Base-by-base conservation (phyloP, 176 grass and related monocot genomes). In the Raddia distichophylla region DNA sequence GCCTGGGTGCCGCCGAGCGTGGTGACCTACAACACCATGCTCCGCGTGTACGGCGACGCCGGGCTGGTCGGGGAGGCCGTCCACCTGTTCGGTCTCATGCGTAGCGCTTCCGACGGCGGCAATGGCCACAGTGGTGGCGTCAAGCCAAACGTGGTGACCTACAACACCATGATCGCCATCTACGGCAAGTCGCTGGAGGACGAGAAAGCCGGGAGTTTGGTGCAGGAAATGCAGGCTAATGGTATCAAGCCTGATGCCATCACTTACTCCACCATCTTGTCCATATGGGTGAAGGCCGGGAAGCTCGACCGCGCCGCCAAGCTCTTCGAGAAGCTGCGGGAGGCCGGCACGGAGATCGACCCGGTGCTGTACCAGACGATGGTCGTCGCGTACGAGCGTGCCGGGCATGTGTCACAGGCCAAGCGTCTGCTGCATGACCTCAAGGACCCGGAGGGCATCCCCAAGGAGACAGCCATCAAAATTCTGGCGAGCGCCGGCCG, bases 291-390 rank as follows among this genome's bases (percentile, higher is more conserved):
- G 53, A 93, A 95, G 42, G 92, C 95, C 49, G 95, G 95, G 5
- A 98, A 93, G 89, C 86, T 98, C 6, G 86, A 95, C 67, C 90
- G 89, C 42, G 92, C 95, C 18, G 90, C 79, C 7, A 95, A 93
- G 81, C 78, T 98, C 49, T 98, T 98, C 76, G 86, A 84, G 68
- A 98, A 93, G 83, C 83, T 98, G 79, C 90, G 87, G 68, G 89
- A 89, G 35, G 89, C 92, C 9, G 88, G 86, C 49, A 81, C 84
- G 0, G 95, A 98, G 83, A 95, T 98, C 2, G 95, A 98, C 33
- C 95, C 90, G 0, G 95, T 98, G 70, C 83, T 98, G 67, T 95
- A 95, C 84, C 96, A 98, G 87, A 98, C 93, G 3, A 98, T 98
- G 91, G 89, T 98, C 3, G 96, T 91, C 34, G 88, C 77, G 16